Evolutionary conservation across 2,329 filamentous ascomycete genomes (phyloP).

Genomic region (Ceratocystis lukuohia): DNA sequence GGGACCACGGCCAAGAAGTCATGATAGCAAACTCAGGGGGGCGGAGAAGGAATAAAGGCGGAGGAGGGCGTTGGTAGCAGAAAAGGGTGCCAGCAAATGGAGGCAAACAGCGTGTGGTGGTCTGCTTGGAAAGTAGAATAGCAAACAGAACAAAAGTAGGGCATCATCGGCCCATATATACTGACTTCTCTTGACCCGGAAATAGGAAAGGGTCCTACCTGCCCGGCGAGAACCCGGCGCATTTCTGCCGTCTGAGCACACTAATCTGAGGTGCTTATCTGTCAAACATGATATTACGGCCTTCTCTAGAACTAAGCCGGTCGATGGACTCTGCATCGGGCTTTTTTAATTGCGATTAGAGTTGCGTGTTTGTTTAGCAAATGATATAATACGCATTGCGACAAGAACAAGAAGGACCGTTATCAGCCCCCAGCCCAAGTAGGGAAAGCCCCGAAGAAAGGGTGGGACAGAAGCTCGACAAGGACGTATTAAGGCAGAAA

Average conservation of each 20-base stretch:
- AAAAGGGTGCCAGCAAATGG: no score
- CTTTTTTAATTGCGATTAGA: no score
- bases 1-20: slow-evolving; percentile 2
- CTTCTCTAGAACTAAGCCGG: background rate
- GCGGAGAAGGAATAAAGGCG: background rate
- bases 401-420: background rate
- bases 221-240: background rate
- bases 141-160: background rate
- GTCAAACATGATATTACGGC: background rate
- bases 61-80: background rate
- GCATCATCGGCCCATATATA: background rate
- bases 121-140: background rate
- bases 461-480: background rate
- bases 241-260: background rate
- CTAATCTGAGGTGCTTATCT: background rate
- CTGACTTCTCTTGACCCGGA: background rate
- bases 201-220: background rate
- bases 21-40: background rate
- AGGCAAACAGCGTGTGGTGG: background rate
- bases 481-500: background rate
- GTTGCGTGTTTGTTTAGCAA: background rate
- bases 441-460: background rate
- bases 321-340: background rate
- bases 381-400: background rate
- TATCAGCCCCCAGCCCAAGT: background rate